phyloP scores from a whole-genome alignment of 2,329 filamentous ascomycete genomes.

The Aspergillus sclerotialis region DNA sequence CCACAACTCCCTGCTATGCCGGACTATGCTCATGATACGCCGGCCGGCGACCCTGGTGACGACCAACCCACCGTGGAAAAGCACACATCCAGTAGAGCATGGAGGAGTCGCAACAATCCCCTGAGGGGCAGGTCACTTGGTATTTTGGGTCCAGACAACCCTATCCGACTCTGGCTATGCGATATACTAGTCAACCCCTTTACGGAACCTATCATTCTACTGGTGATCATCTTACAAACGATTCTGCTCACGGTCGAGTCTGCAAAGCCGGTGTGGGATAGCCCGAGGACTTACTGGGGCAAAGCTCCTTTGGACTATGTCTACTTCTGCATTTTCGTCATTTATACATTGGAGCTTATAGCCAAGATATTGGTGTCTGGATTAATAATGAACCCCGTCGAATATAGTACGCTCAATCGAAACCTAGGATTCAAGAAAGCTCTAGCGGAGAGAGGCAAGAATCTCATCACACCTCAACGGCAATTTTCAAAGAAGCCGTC shows the following conservation, averaged over 20 bases:
- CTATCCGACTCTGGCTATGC: slow-evolving; percentile 66
- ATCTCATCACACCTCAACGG: slow-evolving; percentile 74
- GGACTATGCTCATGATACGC: slow-evolving; percentile 40
- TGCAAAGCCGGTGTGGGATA: slow-evolving; percentile 59
- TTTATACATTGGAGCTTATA: slow-evolving; percentile 82
- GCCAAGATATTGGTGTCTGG: slow-evolving; percentile 88
- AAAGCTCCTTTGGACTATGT: slow-evolving; percentile 63
- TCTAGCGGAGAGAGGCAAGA: slow-evolving; percentile 66
- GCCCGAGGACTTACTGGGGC: slow-evolving; percentile 62
- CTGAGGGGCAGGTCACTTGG: slow-evolving; percentile 80
- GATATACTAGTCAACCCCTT: slow-evolving; percentile 78
- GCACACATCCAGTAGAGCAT: slow-evolving; percentile 32
- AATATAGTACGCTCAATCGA: slow-evolving; percentile 86
- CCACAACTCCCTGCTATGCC: slow-evolving; percentile 43
- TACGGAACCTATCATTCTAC: slow-evolving; percentile 76
- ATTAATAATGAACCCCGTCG: slow-evolving; percentile 78
- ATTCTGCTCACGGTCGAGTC: slow-evolving; percentile 83
- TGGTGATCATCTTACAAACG: slow-evolving; percentile 83
- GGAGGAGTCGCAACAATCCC: slow-evolving; percentile 57
- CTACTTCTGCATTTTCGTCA: slow-evolving; percentile 72
- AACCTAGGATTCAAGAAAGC: slow-evolving; percentile 67
- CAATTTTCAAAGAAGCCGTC: slow-evolving; percentile 57
- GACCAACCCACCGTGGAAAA: slow-evolving; percentile 32
- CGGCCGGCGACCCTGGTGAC: slow-evolving; percentile 23
- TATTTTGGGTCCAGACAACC: slow-evolving; percentile 73